Evolutionary conservation across 1,284 basidiomycete species (phyloP).

Genomic region (Mycena citricolor): DNA sequence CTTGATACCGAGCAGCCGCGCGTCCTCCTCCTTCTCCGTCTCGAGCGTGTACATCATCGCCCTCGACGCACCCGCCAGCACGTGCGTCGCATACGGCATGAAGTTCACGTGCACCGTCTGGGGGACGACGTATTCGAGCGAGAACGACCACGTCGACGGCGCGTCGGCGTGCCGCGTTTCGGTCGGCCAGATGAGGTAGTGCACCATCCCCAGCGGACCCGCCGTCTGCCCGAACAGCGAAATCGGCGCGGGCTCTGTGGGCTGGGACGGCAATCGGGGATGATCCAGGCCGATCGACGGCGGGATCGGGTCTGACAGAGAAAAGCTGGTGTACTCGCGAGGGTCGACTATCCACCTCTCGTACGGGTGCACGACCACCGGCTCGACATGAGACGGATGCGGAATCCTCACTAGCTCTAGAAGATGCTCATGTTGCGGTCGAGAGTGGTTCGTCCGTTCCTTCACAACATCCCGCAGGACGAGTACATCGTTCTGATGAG

Average conservation of each 20-base stretch:
- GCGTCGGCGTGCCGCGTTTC: constrained; percentile 11
- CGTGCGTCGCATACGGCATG: constrained; percentile 31
- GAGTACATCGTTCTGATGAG: constrained; percentile 53
- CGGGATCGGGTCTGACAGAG: constrained; percentile 51
- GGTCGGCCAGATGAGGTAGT: constrained; percentile 41
- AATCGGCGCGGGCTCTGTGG: constrained; percentile 46
- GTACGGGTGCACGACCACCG: constrained; percentile 21
- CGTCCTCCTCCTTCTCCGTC: constrained; percentile 35
- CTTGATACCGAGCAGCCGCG: constrained; percentile 35
- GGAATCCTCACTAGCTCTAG: constrained; percentile 24
- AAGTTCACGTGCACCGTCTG: constrained; percentile 33
- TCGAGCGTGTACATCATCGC: constrained; percentile 47
- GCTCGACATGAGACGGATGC: constrained; percentile 18
- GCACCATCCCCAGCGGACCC: constrained; percentile 35
- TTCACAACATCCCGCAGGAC: constrained; percentile 47
- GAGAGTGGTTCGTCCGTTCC: constrained; percentile 21
- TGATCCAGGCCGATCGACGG: constrained; percentile 37
- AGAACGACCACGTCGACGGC: constrained; percentile 29
- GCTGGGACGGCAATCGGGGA: constrained; percentile 26
- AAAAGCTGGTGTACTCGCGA: constrained; percentile 36
- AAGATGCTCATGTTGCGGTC: constrained; percentile 35
- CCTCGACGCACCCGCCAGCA: constrained; percentile 49
- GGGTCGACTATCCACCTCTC: constrained; percentile 20
- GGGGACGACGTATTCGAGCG: constrained; percentile 27
- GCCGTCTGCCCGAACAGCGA: constrained; percentile 45